Conservation (phyloP, 306 rosid species). For the Leucaena leucocephala region DNA sequence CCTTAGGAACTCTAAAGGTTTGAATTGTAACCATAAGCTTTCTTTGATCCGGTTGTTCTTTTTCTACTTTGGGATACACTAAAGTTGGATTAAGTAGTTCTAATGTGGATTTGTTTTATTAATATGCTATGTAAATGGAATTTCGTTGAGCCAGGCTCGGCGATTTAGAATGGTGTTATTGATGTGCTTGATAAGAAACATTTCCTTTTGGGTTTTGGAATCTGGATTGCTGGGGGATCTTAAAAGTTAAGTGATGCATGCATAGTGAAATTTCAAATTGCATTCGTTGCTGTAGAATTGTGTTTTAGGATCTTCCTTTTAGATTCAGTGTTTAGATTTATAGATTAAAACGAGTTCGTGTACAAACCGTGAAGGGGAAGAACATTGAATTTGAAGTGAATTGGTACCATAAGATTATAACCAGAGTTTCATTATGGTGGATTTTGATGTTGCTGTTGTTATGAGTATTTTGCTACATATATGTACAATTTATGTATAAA, state of each 20-base stretch:
- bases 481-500: neutral
- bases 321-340: neutral
- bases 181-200: neutral
- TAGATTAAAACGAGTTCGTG: neutral
- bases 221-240: neutral
- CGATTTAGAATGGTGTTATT: neutral
- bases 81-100: neutral
- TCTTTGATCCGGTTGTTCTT: slow-evolving; percentile 7
- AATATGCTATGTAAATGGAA: neutral
- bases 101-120: neutral
- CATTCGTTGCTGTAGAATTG: neutral
- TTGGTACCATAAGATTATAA: neutral
- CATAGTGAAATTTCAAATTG: neutral
- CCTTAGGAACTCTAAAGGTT: slow-evolving; percentile 75
- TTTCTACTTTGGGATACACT: neutral
- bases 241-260: neutral
- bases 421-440: neutral
- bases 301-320: neutral
- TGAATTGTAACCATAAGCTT: accelerated
- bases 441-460: neutral
- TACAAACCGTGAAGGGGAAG: neutral
- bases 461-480: neutral
- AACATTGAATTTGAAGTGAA: neutral
- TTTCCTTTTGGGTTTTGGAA: neutral
- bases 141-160: too few relatives aligned